These are phyloP conservation scores for Didymosphaeria variabile DNA, from an alignment of 2,329 filamentous ascomycete species.

Conservation along the genomic window DNA sequence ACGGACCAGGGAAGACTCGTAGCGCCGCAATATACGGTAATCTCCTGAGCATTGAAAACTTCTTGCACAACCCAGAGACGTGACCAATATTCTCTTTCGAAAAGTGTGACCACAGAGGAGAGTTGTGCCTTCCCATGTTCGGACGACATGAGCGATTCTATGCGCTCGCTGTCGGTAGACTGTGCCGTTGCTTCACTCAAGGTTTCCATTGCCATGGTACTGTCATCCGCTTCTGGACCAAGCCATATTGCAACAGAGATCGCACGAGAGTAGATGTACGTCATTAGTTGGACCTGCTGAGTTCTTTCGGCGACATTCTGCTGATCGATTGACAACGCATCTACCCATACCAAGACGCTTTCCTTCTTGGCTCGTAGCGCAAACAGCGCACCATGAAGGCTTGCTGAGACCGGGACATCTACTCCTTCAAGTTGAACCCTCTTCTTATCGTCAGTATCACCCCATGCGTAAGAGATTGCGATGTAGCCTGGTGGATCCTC, in stretches of 20 bases:
- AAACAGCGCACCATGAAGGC: slow-evolving; percentile 27
- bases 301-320: slow-evolving; percentile 28
- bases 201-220: slow-evolving; percentile 42
- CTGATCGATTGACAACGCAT: slow-evolving; percentile 42
- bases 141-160: slow-evolving; percentile 1
- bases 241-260: slow-evolving; percentile 29
- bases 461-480: slow-evolving; percentile 50
- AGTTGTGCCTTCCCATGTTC: slow-evolving; percentile 19
- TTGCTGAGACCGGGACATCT: slow-evolving; percentile 23
- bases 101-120: slow-evolving; percentile 39
- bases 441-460: slow-evolving; percentile 34
- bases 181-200: slow-evolving; percentile 34
- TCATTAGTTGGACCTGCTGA: slow-evolving; percentile 32
- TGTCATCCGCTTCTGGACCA: slow-evolving; percentile 42
- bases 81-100: slow-evolving; percentile 51
- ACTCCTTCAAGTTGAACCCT: slow-evolving; percentile 22
- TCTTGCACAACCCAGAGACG: slow-evolving; percentile 57
- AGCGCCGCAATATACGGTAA: slow-evolving; percentile 51
- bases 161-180: slow-evolving; percentile 37
- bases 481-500: slow-evolving; percentile 31
- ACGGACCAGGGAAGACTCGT: slow-evolving; percentile 48
- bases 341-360: slow-evolving; percentile 34
- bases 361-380: slow-evolving; percentile 23
- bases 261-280: slow-evolving; percentile 29
- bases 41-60: slow-evolving; percentile 48